Evolutionary conservation across 805 yeast species (phyloP).

Genomic region (Metschnikowia similis): DNA sequence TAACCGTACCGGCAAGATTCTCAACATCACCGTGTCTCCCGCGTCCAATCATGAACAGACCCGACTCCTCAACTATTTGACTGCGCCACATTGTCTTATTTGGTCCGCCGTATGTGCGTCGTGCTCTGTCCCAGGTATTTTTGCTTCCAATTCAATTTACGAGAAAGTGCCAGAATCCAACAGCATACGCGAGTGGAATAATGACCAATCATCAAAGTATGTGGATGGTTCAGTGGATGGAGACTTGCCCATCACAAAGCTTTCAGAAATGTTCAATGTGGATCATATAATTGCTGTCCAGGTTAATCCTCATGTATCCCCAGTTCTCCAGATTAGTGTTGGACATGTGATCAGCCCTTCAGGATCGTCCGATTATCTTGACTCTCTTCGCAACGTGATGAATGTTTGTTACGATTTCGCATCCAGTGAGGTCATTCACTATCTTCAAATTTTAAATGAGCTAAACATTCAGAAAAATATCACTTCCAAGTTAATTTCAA

Average conservation of each 20-base stretch:
- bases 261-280: constrained; percentile 95
- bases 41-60: constrained; percentile 91
- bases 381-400: constrained; percentile 48
- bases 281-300: constrained; percentile 97
- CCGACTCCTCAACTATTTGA: constrained; percentile 68
- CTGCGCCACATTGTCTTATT: constrained; percentile 75
- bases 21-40: constrained; percentile 91
- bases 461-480: constrained; percentile 71
- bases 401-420: constrained; percentile 54
- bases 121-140: constrained; percentile 89
- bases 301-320: constrained; percentile 94
- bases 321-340: constrained; percentile 67
- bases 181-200: constrained; percentile 75
- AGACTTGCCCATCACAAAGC: constrained; percentile 84
- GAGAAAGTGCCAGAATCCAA: constrained; percentile 79
- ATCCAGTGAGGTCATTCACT: constrained; percentile 73
- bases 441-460: constrained; percentile 67
- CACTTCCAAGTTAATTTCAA: constrained; percentile 67
- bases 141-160: constrained; percentile 78
- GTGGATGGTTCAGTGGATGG: constrained; percentile 96
- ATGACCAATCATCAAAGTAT: constrained; percentile 66
- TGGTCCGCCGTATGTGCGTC: constrained; percentile 94
- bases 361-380: constrained; percentile 52
- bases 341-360: constrained; percentile 58
- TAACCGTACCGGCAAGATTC: constrained; percentile 87